Evolutionary conservation across 371 early-diverging fungal species (phyloP).

Genomic region (Rhizopus arrhizus): DNA sequence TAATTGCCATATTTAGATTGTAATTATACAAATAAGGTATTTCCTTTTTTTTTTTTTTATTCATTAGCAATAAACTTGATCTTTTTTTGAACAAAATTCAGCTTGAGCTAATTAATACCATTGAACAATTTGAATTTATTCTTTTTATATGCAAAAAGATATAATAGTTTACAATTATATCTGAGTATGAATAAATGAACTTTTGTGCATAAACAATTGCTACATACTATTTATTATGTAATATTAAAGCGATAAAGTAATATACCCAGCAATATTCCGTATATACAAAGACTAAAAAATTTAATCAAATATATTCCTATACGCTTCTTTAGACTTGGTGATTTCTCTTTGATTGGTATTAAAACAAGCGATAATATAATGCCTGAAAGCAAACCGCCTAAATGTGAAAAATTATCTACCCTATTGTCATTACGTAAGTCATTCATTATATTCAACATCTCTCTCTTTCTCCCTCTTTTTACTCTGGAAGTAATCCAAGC

Average conservation of each 20-base stretch:
- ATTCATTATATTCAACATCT: too few relatives aligned
- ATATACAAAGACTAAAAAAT: constrained; percentile 1
- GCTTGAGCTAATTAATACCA: too few relatives aligned
- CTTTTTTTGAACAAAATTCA: too few relatives aligned
- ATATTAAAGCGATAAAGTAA: constrained; percentile 15
- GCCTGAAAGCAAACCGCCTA: constrained; percentile 46
- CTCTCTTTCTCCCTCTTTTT: not conserved
- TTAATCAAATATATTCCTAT: constrained; percentile 1
- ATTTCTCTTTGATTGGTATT: constrained; percentile 1
- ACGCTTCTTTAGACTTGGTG: not conserved
- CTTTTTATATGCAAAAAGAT: too few relatives aligned
- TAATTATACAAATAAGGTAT: too few relatives aligned
- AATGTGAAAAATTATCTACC: constrained; percentile 35
- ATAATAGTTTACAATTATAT: too few relatives aligned
- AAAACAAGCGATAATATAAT: constrained; percentile 29
- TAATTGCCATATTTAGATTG: too few relatives aligned
- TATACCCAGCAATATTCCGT: constrained; percentile 5
- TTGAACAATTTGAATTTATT: too few relatives aligned
- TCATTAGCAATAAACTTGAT: too few relatives aligned
- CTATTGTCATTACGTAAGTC: constrained; percentile 7
- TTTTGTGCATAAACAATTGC: not conserved
- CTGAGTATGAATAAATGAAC: too few relatives aligned
- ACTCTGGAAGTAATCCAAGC: constrained; percentile 37
- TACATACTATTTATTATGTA: not conserved
- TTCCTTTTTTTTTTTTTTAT: too few relatives aligned